These are phyloP conservation scores for Triticum timopheevii DNA, from an alignment of 176 grass and related monocot genomes.

Conservation along the genomic window DNA sequence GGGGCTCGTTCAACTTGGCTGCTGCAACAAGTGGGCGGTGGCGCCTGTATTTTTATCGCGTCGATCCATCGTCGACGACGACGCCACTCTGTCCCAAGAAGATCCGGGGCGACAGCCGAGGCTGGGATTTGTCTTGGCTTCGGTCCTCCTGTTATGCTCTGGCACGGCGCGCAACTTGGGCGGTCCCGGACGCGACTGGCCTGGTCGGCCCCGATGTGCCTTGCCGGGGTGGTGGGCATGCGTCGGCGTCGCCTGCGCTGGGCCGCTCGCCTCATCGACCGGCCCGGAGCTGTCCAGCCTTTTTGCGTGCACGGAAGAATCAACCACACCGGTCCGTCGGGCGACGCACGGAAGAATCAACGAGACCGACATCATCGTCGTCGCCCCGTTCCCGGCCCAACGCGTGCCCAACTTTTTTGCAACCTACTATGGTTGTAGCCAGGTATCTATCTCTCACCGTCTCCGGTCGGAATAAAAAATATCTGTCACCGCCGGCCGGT, in stretches of 20 bases:
- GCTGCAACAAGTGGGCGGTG: neutral
- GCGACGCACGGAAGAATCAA: no score
- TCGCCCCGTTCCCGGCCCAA: no score
- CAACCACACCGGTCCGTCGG: no score
- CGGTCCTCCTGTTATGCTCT: neutral
- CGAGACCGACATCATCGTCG: no score
- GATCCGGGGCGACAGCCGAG: neutral
- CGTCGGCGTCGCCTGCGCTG: neutral
- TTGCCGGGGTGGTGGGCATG: neutral
- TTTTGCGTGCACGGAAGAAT: no score
- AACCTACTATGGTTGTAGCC: no score
- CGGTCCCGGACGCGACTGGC: neutral
- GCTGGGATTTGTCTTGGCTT: neutral
- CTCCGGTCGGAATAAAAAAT: no score
- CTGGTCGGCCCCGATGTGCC: neutral
- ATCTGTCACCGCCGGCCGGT: no score
- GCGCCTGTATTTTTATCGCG: neutral
- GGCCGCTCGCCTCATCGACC: neutral
- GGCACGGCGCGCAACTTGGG: neutral
- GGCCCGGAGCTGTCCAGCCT: neutral
- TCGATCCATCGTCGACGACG: no score
- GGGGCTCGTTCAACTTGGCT: neutral
- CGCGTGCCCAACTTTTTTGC: no score
- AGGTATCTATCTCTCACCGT: no score
- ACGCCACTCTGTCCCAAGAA: neutral